These are phyloP conservation scores for Mycosphaerella arachidis DNA, from an alignment of 2,329 filamentous ascomycete genomes.

Conservation along the genomic window DNA sequence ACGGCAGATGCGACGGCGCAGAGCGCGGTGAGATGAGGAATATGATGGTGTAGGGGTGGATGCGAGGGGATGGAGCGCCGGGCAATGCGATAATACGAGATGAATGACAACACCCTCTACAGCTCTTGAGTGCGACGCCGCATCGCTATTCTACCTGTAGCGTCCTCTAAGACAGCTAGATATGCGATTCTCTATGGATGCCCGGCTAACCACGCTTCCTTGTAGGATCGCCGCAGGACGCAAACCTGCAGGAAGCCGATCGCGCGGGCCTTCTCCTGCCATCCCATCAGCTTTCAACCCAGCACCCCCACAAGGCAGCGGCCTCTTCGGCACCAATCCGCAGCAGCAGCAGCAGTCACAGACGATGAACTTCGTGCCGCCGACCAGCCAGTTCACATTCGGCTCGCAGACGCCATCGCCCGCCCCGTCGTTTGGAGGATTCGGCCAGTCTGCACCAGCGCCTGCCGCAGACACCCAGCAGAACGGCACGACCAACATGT, in stretches of 20 bases:
- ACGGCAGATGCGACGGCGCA: background rate
- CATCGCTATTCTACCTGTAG: background rate
- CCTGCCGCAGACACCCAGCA: conserved; percentile 12
- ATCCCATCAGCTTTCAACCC: conserved; percentile 2
- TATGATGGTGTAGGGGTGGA: background rate
- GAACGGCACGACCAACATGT: conserved; percentile 12
- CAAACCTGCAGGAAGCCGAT: conserved; percentile 13
- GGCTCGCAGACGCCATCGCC: conserved; percentile 3
- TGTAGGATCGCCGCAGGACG: conserved; percentile 15
- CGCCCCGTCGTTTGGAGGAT: conserved; percentile 3
- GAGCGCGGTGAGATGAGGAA: background rate
- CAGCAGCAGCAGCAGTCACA: background rate
- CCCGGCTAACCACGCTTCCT: conserved; percentile 4
- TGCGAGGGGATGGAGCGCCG: background rate
- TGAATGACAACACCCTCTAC: background rate
- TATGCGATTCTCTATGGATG: background rate
- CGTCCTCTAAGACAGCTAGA: background rate
- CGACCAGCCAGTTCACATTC: conserved; percentile 13
- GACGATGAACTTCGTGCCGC: background rate
- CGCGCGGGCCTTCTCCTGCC: conserved; percentile 15
- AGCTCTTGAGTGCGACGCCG: background rate
- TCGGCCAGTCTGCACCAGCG: conserved; percentile 7
- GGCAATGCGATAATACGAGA: background rate
- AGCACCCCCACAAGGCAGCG: background rate
- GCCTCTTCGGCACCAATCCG: background rate